Evolutionary conservation across 2,329 filamentous ascomycete species (phyloP), one percentile per base, ranked within the genome.

Genomic region (Pseudocercospora crystallina): DNA sequence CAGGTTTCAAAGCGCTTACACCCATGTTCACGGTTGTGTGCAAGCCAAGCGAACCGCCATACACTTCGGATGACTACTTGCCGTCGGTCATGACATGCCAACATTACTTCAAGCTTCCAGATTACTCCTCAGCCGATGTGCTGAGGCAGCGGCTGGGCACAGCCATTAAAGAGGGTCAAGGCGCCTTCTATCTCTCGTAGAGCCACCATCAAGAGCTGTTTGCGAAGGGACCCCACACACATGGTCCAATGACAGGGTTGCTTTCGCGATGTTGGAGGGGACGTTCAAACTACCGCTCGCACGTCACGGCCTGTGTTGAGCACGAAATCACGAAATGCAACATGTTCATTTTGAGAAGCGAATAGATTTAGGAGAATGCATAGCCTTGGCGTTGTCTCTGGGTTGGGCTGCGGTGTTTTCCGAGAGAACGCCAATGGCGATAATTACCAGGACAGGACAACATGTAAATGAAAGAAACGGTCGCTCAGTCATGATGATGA

Each of bases 41-140:
- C 80, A 96, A 96, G 72, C 92, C 92, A n/a, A 95, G 89, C 70
- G 94, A 99, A 67, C 84, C 90, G 12, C 94, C 94, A 1, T 94
- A 91, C 70, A 87, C 86, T 3, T 92, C 92, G 4, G 94, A 99
- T 66, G 94, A 99, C 74, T 99, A 97, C 65, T 80, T 99, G n/a
- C 94, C 95, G 10, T 97, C 91, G 69, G 95, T 99, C 69, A 99
- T 99, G 95, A 99, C 95, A 9, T 99, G 95, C 70, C 94, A 96
- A 72, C 99, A 99, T 72, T 99, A 99, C 69, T 83, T 99, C 64
- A 99, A 99, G 74, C 80, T 99, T 66, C 94, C 94, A 14, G 90
- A 99, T 71, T 99, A 99, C 73, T 92, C 85, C 60, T 84, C 76
- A 61, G 75, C 95, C 56, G 82, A 89, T 1, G 79, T 86, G 44